A percentile compares a stretch with the other conserved stretches of the same genome.
Conservation (phyloP, 2,329 filamentous ascomycete species). For the Verticillium tricorpus region DNA sequence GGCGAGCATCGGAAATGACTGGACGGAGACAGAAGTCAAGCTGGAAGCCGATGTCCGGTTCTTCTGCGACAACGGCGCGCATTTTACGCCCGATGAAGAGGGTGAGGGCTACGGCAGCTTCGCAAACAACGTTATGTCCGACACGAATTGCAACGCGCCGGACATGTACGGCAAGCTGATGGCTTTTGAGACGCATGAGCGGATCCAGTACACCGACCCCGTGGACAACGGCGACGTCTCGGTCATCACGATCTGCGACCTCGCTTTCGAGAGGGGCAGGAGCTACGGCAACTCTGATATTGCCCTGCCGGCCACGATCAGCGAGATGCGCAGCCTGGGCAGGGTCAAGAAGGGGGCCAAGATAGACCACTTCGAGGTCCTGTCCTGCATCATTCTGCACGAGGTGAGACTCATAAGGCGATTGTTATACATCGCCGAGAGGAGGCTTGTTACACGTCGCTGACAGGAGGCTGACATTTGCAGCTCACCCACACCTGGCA, state of each 20-base stretch:
- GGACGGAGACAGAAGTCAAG: background rate
- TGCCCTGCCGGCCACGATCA: background rate
- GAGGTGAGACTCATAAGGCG: background rate
- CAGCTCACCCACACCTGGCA: background rate
- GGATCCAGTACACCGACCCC: background rate
- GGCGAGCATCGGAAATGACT: background rate
- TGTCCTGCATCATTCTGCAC: background rate
- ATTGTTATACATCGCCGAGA: too few species aligned
- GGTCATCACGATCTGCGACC: background rate
- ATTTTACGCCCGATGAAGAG: background rate
- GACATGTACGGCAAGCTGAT: background rate
- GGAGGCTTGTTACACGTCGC: background rate
- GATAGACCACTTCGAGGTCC: background rate
- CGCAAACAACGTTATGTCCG: background rate
- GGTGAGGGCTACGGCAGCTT: background rate
- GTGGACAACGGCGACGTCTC: background rate
- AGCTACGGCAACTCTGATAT: background rate
- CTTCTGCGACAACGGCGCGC: background rate
- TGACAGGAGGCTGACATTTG: background rate
- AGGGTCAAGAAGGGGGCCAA: background rate
- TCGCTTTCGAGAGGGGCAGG: background rate
- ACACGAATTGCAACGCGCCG: background rate
- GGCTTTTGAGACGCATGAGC: background rate
- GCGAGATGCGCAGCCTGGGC: background rate
- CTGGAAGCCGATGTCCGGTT: background rate